Conservation (phyloP, 768 basidiomycete genomes). For the Tulasnella sp. region DNA sequence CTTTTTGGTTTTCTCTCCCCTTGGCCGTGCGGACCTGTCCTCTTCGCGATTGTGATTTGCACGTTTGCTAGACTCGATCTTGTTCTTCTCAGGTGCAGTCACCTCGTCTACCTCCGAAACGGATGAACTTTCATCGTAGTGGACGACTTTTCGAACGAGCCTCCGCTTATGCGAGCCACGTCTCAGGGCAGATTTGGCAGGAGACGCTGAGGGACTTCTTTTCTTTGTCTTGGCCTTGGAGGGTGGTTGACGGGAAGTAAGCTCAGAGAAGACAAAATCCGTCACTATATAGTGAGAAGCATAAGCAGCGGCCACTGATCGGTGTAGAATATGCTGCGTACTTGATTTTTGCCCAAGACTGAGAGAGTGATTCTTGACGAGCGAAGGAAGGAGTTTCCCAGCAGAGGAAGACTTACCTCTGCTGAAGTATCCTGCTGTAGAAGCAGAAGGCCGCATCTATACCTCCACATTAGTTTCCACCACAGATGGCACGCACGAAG, state of each 20-base stretch:
- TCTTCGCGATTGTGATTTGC: background rate
- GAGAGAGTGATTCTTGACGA: background rate
- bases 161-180: background rate
- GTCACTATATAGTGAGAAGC: no score
- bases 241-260: background rate
- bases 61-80: background rate
- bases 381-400: background rate
- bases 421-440: slow-evolving; percentile 46
- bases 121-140: background rate
- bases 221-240: slow-evolving; percentile 24
- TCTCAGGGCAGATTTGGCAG: slow-evolving; percentile 1
- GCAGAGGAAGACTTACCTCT: slow-evolving; percentile 52
- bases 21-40: no score
- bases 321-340: no score
- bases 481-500: slow-evolving; percentile 4
- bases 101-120: no score
- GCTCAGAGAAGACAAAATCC: background rate
- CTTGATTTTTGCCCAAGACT: no score
- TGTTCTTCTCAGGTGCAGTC: no score
- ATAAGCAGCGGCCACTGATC: no score
- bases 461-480: background rate
- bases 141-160: background rate
- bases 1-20: no score
- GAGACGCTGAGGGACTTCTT: slow-evolving; percentile 6
- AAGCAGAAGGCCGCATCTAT: slow-evolving; percentile 34